Conservation (phyloP, 1,284 basidiomycete genomes). For the Agaricales sp. region DNA sequence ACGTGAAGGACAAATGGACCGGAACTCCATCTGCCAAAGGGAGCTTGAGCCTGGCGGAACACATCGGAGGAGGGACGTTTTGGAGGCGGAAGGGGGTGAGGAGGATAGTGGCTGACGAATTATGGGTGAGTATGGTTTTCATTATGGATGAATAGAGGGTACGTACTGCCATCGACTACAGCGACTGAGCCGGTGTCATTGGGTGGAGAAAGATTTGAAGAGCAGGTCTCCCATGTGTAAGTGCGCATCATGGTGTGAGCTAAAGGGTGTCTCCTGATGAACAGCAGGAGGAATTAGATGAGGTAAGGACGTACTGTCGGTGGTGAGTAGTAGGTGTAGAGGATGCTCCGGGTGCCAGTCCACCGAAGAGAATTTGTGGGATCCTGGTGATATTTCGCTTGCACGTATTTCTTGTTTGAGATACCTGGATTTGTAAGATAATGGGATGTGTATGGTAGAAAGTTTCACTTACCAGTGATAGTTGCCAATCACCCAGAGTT, state of each 20-base stretch:
- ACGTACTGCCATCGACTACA: constrained; percentile 85
- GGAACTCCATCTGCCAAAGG: constrained; percentile 8
- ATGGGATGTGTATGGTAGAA: constrained; percentile 2
- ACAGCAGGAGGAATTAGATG: background rate
- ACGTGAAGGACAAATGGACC: background rate
- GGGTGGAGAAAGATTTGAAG: constrained; percentile 53
- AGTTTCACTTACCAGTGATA: constrained; percentile 72
- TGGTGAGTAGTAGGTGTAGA: constrained; percentile 60
- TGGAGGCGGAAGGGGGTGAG: constrained; percentile 90
- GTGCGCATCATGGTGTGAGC: constrained; percentile 50
- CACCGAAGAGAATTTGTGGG: constrained; percentile 54
- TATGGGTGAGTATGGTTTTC: background rate
- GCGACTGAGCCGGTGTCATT: constrained; percentile 79
- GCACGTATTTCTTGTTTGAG: constrained; percentile 80
- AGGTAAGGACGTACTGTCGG: constrained; percentile 47
- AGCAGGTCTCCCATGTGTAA: constrained; percentile 73
- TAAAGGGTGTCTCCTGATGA: constrained; percentile 14
- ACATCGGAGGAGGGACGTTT: constrained; percentile 96
- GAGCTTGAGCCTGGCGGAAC: constrained; percentile 53
- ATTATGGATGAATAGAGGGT: background rate
- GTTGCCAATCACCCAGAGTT: constrained; percentile 93
- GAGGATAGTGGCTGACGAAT: constrained; percentile 51
- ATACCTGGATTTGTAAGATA: constrained; percentile 44
- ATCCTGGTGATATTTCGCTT: constrained; percentile 19
- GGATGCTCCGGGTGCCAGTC: constrained; percentile 85